Conservation (phyloP, 805 yeast species). For the Blastobotrys chiropterorum region DNA sequence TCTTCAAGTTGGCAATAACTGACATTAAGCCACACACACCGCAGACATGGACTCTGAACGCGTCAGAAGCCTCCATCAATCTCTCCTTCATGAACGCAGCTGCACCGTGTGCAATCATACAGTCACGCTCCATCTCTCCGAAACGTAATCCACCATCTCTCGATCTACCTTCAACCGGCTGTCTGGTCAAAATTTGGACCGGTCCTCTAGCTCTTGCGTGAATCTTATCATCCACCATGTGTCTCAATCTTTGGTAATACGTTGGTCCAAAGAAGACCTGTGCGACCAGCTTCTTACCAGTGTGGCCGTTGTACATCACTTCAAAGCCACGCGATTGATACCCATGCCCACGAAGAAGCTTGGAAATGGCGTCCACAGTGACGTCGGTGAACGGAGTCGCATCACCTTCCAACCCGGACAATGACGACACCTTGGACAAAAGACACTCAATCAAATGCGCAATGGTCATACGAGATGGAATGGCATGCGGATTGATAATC, state of each 20-base stretch:
- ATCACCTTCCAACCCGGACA: conserved; percentile 97
- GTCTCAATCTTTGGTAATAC: conserved; percentile 96
- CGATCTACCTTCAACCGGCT: conserved; percentile 98
- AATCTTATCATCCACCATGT: conserved; percentile 98
- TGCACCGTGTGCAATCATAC: conserved; percentile 99
- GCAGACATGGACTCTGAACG: conserved; percentile 96
- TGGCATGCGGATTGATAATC: conserved; percentile 97
- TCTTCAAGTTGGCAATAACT: conserved; percentile 94
- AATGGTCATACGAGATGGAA: conserved; percentile 99
- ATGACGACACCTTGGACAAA: conserved; percentile 87
- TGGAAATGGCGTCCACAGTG: conserved; percentile 95
- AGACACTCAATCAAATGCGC: conserved; percentile 99
- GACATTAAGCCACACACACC: conserved; percentile 98
- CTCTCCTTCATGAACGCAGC: conserved; percentile 97
- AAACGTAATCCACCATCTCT: conserved; percentile 99
- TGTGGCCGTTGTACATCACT: conserved; percentile 97
- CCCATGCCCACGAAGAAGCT: conserved; percentile 87
- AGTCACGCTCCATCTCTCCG: conserved; percentile 99
- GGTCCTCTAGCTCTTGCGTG: conserved; percentile 99
- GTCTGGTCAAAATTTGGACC: conserved; percentile 94
- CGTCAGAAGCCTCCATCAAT: conserved; percentile 98
- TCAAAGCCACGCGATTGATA: conserved; percentile 98
- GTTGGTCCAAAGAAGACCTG: conserved; percentile 99
- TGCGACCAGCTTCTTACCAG: conserved; percentile 96
- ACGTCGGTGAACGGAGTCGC: conserved; percentile 99